Evolutionary conservation across 352 stramenopile species (phyloP), one percentile per base, ranked within the genome.

Genomic region (Globisporangium heterothallicum): DNA sequence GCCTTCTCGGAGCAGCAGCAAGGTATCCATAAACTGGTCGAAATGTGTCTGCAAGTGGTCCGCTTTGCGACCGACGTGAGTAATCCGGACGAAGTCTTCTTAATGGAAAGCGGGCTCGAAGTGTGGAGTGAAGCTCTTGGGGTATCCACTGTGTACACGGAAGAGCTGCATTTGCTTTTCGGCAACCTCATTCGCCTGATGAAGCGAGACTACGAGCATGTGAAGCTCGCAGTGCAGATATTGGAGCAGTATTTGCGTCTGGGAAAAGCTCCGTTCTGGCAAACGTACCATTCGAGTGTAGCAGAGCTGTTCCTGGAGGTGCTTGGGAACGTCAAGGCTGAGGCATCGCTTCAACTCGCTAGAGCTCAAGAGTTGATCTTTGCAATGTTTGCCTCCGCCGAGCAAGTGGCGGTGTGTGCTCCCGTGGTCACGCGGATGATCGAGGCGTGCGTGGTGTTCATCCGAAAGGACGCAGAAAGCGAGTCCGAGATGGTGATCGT

Each of bases 101-200:
- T 93, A 13, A 92, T 95, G 79, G 83, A 95, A 45, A 85, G 63
- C 56, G 84, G 82, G 1, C 50, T 93, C 16, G 76, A 86, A 43
- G 61, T 93, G 4, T 93, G 84, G 84, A 70, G 58, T 26, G 66
- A 83, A 45, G 70, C 72, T 9, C 60, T 88, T 8, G 60, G 71
- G 14, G 66, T 84, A 40, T 66, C 66, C 1, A 64, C 61, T 1
- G 46, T 59, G 13, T 93, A 95, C 65, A 80, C 68, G 0, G 72
- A 86, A 49, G 67, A 83, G 40, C 68, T 93, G 1, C 82, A 93
- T 40, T 12, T 61, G 18, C 72, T 92, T 0, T 90, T 92, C 26
- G 51, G 36, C 7, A 86, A 93, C 57, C 65, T 66, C 13, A 24
- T 92, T 29, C 69, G 63, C 10, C 59, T 91, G 30, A 72, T 93